Conservation (phyloP, 2,329 filamentous ascomycete genomes). For the Thermothelomyces thermophilus region DNA sequence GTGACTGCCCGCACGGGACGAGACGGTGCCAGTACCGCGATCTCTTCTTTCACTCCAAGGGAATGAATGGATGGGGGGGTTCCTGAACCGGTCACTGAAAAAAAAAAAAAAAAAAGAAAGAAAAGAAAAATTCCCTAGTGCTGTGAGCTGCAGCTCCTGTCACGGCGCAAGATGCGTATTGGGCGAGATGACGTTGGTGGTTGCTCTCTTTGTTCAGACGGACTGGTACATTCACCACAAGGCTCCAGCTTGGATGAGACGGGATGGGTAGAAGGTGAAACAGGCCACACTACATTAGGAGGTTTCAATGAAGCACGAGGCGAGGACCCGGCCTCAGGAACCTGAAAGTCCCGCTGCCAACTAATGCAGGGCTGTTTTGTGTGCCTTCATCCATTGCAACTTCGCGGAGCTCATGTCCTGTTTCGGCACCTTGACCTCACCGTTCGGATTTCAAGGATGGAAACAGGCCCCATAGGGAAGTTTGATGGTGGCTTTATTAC, state of each 20-base stretch:
- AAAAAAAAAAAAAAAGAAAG: no score
- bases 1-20: no score
- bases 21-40: not conserved
- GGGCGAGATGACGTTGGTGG: not conserved
- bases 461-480: not conserved
- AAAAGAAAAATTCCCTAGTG: no score
- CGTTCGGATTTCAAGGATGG: not conserved
- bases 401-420: not conserved
- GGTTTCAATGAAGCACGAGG: not conserved
- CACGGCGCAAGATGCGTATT: not conserved
- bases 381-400: slow-evolving; percentile 7
- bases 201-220: no score
- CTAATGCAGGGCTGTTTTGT: slow-evolving; percentile 12
- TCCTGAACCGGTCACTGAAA: no score
- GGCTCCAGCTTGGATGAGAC: no score
- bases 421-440: not conserved
- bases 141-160: not conserved
- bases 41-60: not conserved
- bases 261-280: not conserved
- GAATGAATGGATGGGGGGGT: no score
- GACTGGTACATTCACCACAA: no score
- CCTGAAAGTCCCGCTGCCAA: not conserved
- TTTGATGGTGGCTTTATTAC: no score
- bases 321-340: not conserved
- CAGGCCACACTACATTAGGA: not conserved